Conservation (phyloP, 1,139 yeast species). For the Hansenula sp. region DNA sequence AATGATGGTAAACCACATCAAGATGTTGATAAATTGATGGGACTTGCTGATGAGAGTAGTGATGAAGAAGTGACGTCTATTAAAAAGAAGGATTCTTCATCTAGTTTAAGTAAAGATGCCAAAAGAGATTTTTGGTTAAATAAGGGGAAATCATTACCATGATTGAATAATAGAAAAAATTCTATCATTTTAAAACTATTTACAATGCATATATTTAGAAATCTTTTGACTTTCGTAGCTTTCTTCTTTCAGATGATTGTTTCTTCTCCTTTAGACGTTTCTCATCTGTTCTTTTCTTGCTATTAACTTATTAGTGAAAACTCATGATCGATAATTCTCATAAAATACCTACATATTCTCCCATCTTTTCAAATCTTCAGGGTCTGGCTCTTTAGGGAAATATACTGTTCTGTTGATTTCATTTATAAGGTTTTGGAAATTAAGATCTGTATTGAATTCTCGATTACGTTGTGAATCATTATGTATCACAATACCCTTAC, state of each 20-base stretch:
- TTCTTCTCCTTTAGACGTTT: slow-evolving; percentile 49
- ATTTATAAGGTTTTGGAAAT: slow-evolving; percentile 52
- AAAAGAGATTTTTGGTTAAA: slow-evolving; percentile 41
- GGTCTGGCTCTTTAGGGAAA: slow-evolving; percentile 47
- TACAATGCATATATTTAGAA: neutral
- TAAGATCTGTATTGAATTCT: slow-evolving; percentile 51
- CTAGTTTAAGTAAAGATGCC: slow-evolving; percentile 28
- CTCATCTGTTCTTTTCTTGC: slow-evolving; percentile 39
- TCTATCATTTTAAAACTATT: no score
- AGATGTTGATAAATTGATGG: slow-evolving; percentile 30
- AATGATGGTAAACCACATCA: slow-evolving; percentile 9
- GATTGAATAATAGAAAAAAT: neutral
- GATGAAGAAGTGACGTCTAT: slow-evolving; percentile 11
- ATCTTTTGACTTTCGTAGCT: slow-evolving; percentile 30
- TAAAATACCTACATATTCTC: slow-evolving; percentile 28
- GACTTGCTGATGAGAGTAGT: slow-evolving; percentile 23
- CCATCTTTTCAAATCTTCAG: slow-evolving; percentile 54
- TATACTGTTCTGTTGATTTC: slow-evolving; percentile 46
- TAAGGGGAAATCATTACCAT: slow-evolving; percentile 30
- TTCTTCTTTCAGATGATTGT: slow-evolving; percentile 46
- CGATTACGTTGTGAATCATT: slow-evolving; percentile 60
- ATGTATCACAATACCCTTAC: slow-evolving; percentile 56
- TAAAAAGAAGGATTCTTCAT: slow-evolving; percentile 6
- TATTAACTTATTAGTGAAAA: neutral
- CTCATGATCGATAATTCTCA: no score